Conservation (phyloP, 352 stramenopile genomes). For the Phytophthora nicotianae region DNA sequence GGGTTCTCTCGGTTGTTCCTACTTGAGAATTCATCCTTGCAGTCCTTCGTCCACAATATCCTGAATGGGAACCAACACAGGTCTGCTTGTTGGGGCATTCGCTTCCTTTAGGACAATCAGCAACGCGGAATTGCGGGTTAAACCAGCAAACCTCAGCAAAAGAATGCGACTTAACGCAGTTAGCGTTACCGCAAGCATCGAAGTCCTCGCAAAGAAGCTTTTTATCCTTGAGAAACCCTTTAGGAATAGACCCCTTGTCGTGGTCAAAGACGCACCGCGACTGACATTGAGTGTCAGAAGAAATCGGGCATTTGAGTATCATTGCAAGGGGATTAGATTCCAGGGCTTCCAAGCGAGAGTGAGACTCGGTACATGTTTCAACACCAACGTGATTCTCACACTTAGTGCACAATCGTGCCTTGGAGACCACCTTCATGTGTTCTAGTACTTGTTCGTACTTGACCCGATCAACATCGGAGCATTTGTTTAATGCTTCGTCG, state of each 20-base stretch:
- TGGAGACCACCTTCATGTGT: background rate
- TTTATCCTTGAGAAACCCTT: background rate
- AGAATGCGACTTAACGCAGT: slow-evolving; percentile 1
- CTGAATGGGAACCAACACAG: background rate
- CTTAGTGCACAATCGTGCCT: background rate
- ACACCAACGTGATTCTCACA: background rate
- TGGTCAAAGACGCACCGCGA: background rate
- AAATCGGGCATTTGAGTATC: background rate
- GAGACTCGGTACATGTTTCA: background rate
- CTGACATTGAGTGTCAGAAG: background rate
- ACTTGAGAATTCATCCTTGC: background rate
- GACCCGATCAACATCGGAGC: background rate
- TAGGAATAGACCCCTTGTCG: background rate
- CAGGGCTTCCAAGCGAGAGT: background rate
- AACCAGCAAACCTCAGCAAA: slow-evolving; percentile 4
- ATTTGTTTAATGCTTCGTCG: background rate
- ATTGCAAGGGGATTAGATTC: background rate
- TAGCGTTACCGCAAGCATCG: background rate
- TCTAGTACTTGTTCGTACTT: background rate
- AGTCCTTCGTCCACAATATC: background rate
- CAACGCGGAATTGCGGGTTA: background rate
- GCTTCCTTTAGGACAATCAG: background rate
- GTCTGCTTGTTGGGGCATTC: background rate
- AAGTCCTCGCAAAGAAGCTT: background rate
- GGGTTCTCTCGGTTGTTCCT: background rate